Evolutionary conservation across 2,329 filamentous ascomycete species (phyloP).

Genomic region (Sarocladium brachiariae): DNA sequence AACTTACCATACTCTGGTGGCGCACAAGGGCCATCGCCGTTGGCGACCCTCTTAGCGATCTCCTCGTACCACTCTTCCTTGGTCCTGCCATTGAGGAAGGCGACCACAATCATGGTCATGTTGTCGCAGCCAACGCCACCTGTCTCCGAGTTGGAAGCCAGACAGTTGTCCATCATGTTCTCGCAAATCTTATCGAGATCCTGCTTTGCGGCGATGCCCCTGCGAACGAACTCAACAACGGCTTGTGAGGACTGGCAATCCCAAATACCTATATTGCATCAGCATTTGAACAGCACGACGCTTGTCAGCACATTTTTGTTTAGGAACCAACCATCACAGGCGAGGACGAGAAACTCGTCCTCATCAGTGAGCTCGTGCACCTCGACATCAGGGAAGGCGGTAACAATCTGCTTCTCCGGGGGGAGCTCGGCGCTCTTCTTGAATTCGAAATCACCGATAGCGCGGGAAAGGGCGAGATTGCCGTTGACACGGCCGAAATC

Average conservation of each 20-base stretch:
- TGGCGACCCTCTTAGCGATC: slow-evolving; percentile 87
- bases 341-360: slow-evolving; percentile 91
- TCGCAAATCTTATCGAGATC: slow-evolving; percentile 92
- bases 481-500: slow-evolving; percentile 98
- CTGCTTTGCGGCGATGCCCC: slow-evolving; percentile 94
- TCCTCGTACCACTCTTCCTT: slow-evolving; percentile 99
- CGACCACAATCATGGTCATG: slow-evolving; percentile 96
- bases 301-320: background rate
- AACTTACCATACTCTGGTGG: slow-evolving; percentile 98
- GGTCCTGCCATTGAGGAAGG: slow-evolving; percentile 80
- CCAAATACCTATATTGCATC: slow-evolving; percentile 73
- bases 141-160: slow-evolving; percentile 95
- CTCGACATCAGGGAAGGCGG: slow-evolving; percentile 90
- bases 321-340: slow-evolving; percentile 70
- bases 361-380: slow-evolving; percentile 85
- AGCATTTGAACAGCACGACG: background rate
- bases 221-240: slow-evolving; percentile 91
- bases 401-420: slow-evolving; percentile 98
- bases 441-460: slow-evolving; percentile 99
- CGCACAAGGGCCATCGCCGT: slow-evolving; percentile 95
- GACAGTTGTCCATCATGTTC: slow-evolving; percentile 99
- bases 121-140: slow-evolving; percentile 98
- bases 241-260: slow-evolving; percentile 98
- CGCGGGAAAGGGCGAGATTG: slow-evolving; percentile 91
- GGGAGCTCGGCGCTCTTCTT: slow-evolving; percentile 97